Evolutionary conservation across 768 basidiomycete genomes (phyloP).

Genomic region (Termitomyces sp.): DNA sequence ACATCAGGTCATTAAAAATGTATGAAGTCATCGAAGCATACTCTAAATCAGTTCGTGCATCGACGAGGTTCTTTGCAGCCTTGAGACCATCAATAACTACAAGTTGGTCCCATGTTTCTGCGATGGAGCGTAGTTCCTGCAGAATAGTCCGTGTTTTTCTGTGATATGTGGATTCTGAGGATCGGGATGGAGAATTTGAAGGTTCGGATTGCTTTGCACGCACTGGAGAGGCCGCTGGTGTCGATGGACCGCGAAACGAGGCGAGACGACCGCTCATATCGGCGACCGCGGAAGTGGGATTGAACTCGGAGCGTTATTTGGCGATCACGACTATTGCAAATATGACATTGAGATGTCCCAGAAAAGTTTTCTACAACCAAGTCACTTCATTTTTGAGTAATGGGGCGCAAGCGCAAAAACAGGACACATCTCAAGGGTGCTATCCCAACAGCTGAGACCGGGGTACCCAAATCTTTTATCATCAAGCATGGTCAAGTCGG

Average conservation of each 20-base stretch:
- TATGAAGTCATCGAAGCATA: conserved; percentile 30
- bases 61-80: conserved; percentile 64
- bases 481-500: conserved; percentile 96
- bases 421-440: conserved; percentile 74
- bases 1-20: conserved; percentile 4
- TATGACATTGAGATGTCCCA: not conserved
- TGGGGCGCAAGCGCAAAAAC: conserved; percentile 75
- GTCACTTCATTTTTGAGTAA: conserved; percentile 17
- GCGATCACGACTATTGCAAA: conserved; percentile 13
- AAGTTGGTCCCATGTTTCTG: conserved; percentile 80
- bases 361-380: conserved; percentile 6
- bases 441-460: conserved; percentile 23
- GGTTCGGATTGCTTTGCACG: conserved; percentile 32
- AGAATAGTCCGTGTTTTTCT: conserved; percentile 66
- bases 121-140: conserved; percentile 56
- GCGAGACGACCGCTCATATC: conserved; percentile 44
- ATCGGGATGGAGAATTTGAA: conserved; percentile 41
- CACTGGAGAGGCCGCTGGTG: conserved; percentile 64
- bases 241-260: conserved; percentile 77
- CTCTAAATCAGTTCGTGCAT: conserved; percentile 83
- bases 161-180: conserved; percentile 72
- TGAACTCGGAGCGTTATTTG: conserved; percentile 17
- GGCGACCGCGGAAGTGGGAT: not conserved
- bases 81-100: conserved; percentile 76
- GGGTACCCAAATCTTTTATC: conserved; percentile 86